Base-by-base conservation (phyloP, 2,329 filamentous ascomycete species). In the Cytospora piceae region DNA sequence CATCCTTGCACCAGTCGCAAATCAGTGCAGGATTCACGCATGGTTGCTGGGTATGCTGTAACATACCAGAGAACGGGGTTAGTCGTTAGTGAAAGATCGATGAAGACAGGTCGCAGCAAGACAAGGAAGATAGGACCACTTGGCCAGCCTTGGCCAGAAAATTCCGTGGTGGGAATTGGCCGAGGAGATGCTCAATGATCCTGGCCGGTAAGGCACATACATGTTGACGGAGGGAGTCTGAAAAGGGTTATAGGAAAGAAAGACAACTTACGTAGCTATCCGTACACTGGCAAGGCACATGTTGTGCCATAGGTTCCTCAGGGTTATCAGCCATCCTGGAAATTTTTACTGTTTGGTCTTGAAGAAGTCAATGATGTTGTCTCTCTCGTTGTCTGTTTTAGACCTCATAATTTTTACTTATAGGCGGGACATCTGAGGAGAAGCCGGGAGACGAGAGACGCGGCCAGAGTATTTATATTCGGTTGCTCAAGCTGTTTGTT, bases 1-100 rank as follows among this genome's bases (percentile, higher is more conserved):
- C 34, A 12, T 62, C 60, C 52, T 56, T 62, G 6, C 60, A 62
- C 60, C 60, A 62, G 60, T 62, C 60, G 15, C 60, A 62, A 8
- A 62, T 39, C 11, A 62, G 39, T 3, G 60, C 60, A 12, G 53
- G 60, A 20, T 62, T 62, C 4, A 51, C 22, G 22, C 60, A 62
- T 4, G 39, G 39, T 11, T 51, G 60, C 20, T 24, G 15, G n/a
- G 34, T 37, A 34, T 62, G 60, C 60, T 62, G 52, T 34, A 20
- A 11, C n/a, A 15, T 56, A 29, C 4, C 53, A 34, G 4, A 3
- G n/a, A n/a, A 3, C 22, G 6, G 29, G 12, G 1, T 53, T 2
- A 53, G 24, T 53, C 6, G 3, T 27, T 20, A 9, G 51, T 29
- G 51, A 53, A 29, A 20, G 22, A 17, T 5, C 5, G 22, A 29